Percentiles rank a stretch among this genome's conserved stretches.
Conservation (phyloP, 345 rosid genomes). For the Gossypium longicalyx region DNA sequence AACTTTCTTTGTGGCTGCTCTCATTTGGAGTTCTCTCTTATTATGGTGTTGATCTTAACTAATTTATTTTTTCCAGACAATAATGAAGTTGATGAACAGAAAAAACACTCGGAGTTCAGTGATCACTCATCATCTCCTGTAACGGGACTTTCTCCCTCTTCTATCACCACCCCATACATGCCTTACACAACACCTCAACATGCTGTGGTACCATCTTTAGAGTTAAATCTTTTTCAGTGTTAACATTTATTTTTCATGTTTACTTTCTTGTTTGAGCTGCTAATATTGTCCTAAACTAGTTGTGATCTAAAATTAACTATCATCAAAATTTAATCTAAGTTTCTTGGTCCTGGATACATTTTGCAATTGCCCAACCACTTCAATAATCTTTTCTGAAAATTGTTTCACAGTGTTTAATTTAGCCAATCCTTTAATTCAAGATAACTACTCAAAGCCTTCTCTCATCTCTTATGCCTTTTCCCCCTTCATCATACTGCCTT, state of each 20-base stretch:
- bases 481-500: no score
- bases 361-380: neutral
- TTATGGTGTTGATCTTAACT: constrained; percentile 6
- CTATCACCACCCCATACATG: constrained; percentile 40
- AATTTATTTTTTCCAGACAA: constrained; percentile 41
- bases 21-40: neutral
- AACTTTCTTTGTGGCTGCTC: neutral
- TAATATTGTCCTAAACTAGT: neutral
- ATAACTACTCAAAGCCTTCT: no score
- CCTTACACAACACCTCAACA: constrained; percentile 50
- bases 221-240: constrained; percentile 13
- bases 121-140: constrained; percentile 42
- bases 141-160: constrained; percentile 42
- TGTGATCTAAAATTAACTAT: neutral
- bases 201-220: constrained; percentile 48
- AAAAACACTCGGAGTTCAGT: constrained; percentile 47
- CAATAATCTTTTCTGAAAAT: no score
- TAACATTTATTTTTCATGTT: neutral
- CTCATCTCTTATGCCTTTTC: no score
- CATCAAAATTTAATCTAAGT: neutral
- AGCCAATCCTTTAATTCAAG: neutral
- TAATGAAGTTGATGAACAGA: constrained; percentile 64
- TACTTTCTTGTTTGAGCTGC: neutral
- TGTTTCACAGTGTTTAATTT: no score
- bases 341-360: neutral